phyloP scores from a whole-genome alignment of 148 eudicot genomes.

The Rhododendron simsii region DNA sequence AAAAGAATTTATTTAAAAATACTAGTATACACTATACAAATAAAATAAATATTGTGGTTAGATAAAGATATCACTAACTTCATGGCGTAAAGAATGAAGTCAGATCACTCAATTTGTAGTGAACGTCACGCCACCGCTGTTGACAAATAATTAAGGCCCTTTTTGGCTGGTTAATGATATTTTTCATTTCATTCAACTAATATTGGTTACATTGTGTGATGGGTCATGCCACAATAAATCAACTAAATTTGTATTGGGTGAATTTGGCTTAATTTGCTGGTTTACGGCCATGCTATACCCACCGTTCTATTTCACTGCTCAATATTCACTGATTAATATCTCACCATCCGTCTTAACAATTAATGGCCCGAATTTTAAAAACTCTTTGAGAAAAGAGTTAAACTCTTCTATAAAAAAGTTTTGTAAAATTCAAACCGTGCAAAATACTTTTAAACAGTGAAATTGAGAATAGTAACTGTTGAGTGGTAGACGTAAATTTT shows the following conservation, averaged over 20 bases:
- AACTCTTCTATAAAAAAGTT: too few relatives aligned
- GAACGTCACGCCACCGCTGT: neutral
- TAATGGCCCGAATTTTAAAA: too few relatives aligned
- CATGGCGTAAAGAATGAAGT: neutral
- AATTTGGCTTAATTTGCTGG: too few relatives aligned
- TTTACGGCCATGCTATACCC: too few relatives aligned
- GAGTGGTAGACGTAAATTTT: neutral
- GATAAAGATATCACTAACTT: neutral
- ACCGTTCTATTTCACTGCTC: too few relatives aligned
- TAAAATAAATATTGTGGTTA: neutral
- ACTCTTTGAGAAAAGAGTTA: too few relatives aligned
- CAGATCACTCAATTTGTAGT: neutral
- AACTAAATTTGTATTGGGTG: neutral
- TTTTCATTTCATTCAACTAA: neutral
- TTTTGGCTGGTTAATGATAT: neutral
- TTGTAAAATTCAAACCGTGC: too few relatives aligned
- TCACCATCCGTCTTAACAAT: too few relatives aligned
- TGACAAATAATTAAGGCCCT: neutral
- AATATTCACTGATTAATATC: too few relatives aligned
- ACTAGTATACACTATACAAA: neutral
- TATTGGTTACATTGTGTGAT: neutral
- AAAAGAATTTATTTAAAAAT: neutral
- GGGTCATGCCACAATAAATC: neutral
- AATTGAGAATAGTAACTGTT: too few relatives aligned
- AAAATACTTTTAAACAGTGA: too few relatives aligned